Conservation (phyloP, 2,329 filamentous ascomycete genomes). For the Alternaria sp. region DNA sequence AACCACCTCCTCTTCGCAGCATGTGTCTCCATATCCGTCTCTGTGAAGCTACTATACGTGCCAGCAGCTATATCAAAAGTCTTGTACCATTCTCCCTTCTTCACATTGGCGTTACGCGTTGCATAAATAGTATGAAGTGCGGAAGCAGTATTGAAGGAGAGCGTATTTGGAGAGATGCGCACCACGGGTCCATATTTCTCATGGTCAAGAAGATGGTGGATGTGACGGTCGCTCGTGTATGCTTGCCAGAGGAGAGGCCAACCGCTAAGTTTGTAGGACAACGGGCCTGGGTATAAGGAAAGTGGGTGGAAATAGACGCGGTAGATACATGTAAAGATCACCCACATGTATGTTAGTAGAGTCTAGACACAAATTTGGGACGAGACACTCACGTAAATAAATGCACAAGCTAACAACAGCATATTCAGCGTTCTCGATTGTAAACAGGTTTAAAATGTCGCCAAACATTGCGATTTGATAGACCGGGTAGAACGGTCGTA, state of each 20-base stretch:
- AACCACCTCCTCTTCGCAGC: constrained; percentile 54
- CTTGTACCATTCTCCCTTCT: constrained; percentile 57
- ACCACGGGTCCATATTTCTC: constrained; percentile 40
- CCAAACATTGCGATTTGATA: neutral
- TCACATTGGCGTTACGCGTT: constrained; percentile 53
- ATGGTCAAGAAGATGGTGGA: constrained; percentile 39
- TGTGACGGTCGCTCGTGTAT: constrained; percentile 38
- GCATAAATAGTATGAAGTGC: constrained; percentile 40
- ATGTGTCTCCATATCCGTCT: constrained; percentile 53
- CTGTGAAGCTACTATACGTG: constrained; percentile 52
- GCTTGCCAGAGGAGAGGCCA: constrained; percentile 40
- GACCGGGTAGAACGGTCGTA: too few relatives aligned
- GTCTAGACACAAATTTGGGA: neutral
- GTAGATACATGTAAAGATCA: constrained; percentile 27
- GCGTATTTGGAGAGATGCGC: constrained; percentile 38
- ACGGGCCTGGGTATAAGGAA: constrained; percentile 37
- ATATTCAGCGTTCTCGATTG: neutral
- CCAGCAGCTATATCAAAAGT: constrained; percentile 54
- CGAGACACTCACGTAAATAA: neutral
- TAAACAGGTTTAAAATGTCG: neutral
- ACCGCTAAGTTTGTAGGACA: constrained; percentile 37
- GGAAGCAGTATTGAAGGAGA: constrained; percentile 41
- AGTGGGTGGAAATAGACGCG: constrained; percentile 38
- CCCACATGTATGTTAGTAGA: constrained; percentile 10
- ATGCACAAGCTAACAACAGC: neutral